Conservation (phyloP, 495 filamentous ascomycete genomes). For the Halenospora varia region DNA sequence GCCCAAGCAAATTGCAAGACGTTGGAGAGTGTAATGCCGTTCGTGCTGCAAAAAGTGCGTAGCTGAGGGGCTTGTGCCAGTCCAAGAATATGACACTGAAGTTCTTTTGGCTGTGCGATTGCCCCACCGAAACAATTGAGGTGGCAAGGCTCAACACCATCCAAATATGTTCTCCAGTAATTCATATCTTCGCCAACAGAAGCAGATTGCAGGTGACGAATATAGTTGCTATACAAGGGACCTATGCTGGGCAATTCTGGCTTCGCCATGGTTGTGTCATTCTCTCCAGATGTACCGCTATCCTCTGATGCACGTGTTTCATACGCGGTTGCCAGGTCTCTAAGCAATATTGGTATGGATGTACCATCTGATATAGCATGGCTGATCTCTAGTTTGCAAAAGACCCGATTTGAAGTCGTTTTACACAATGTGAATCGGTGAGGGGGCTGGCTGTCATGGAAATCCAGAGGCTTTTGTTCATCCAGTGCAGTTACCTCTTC, state of each 20-base stretch:
- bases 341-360: slow-evolving; percentile 3
- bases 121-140: not conserved
- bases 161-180: slow-evolving; percentile 15
- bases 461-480: not conserved
- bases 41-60: not conserved
- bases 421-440: slow-evolving; percentile 5
- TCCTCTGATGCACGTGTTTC: not conserved
- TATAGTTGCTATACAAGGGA: slow-evolving; percentile 8
- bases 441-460: not conserved
- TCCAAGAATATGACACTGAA: not conserved
- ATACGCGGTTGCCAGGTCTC: slow-evolving; percentile 3
- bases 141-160: slow-evolving; percentile 7
- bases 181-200: slow-evolving; percentile 2
- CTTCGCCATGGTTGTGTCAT: not conserved
- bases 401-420: not conserved
- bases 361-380: slow-evolving; percentile 10
- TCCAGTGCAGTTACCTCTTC: not conserved
- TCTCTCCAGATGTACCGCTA: not conserved
- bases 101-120: not conserved
- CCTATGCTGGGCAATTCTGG: not conserved
- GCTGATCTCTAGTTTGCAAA: slow-evolving; percentile 8
- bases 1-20: slow-evolving; percentile 52
- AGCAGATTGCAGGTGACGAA: not conserved
- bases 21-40: slow-evolving; percentile 2
- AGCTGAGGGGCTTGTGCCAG: not conserved